Base-by-base conservation (phyloP, 805 yeast genomes). In the Barnettozyma botsteinii region DNA sequence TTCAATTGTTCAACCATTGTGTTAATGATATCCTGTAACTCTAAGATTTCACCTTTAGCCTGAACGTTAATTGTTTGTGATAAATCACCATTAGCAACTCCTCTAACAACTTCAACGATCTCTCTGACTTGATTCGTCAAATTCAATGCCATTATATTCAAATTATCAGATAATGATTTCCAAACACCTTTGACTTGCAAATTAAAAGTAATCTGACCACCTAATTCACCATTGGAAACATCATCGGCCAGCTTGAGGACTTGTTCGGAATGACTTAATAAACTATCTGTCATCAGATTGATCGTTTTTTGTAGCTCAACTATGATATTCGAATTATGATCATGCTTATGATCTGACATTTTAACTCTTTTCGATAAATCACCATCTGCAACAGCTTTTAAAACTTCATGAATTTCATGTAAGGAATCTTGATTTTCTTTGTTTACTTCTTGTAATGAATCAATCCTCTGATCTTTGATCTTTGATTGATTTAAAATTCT, bases 1-100 rank as follows among this genome's bases (percentile, higher is more conserved):
- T 93, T 72, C 52, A 85, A 72, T 60, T 85, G 94, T 55, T 80
- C 94, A 62, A 85, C 95, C 95, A 85, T 85, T 46, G 87, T 77
- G 56, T 85, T 85, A 54, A 85, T 86, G 10, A 93, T 85, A 67
- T 81, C 80, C 59, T 85, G 94, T 46, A 85, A 71, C 49, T 83
- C 91, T 42, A 83, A 64, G 49, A 85, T 85, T 62, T 85, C 95
- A 41, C 95, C 95, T 57, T 85, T 94, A 9, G 95, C 95, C 59
- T 85, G 89, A 6, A 85, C 93, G 57, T 84, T 84, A 56, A 85
- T 85, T 55, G 84, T 85, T 39, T 89, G 70, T 2, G 88, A 79
- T 49, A 86, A 69, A 57, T 86, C 94, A 54, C 95, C 95, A 59
- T 83, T 84, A 1, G 95, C 95, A 32, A 86, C 95, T 4, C 94